Base-by-base conservation (phyloP, 257 asterid species). In the Thymus mandschuricus region DNA sequence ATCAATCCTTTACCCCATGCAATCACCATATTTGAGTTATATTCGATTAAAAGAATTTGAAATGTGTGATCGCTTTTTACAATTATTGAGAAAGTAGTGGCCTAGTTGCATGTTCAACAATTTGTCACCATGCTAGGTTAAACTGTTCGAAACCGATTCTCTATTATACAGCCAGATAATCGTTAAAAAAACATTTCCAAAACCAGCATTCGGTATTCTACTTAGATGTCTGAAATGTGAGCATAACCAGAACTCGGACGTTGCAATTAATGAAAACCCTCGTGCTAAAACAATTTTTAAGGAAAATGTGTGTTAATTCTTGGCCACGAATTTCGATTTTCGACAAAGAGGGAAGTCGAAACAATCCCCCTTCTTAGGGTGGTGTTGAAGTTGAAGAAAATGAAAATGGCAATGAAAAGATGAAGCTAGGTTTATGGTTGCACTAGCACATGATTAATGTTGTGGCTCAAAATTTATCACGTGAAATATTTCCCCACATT, bases 401-500 rank as follows among this genome's bases (percentile, higher is more conserved):
- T 30, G 46, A 29, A 73, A 66, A 34, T 59, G 61, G 81, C 35
- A 70, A 60, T 31, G 50, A 40, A 56, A 63, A 49, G 10, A 43
- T n/a, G 29, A 66, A 66, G 21, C 21, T 21, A 21, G 51, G 44
- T 11, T 41, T 13, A 11, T 35, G 35, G 33, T 59, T 3, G 60
- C 73, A 70, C 58, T 66, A 33, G 74, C 72, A 70, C 49, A 65
- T 63, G 72, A 69, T 55, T 8, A 45, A 69, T 73, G 45, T 62
- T 50, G 69, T 63, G 79, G 72, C 70, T 73, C 63, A 58, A 62
- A 44, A 6, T 71, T 62, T 48, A 15, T 27, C 58, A 65, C 58
- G 44, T 65, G 59, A 48, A 65, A 46, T 29, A 46, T 65, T 46
- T 4, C 44, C 59, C 71, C 80, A 56, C 61, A 56, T 61, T 28